phyloP scores from a whole-genome alignment of 306 rosid species.

The Acacia melanoxylon region DNA sequence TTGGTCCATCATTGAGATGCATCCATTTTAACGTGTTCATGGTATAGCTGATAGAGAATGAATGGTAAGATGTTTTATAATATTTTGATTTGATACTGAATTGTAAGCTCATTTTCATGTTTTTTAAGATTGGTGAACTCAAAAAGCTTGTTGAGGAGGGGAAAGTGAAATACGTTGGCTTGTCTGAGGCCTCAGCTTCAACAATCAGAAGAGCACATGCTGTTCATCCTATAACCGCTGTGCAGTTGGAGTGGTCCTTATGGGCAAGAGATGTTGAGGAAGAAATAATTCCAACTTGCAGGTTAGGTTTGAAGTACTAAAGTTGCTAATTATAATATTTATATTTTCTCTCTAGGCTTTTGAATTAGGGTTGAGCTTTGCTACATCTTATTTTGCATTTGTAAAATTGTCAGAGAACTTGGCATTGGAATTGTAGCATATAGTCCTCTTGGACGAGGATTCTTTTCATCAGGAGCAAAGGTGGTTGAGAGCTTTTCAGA shows the following conservation, averaged over 20 bases:
- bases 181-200: slow-evolving; percentile 66
- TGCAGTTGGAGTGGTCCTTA: slow-evolving; percentile 63
- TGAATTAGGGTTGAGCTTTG: no score
- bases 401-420: slow-evolving; percentile 40
- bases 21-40: background rate
- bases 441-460: slow-evolving; percentile 71
- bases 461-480: slow-evolving; percentile 52
- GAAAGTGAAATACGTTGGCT: slow-evolving; percentile 56
- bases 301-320: slow-evolving; percentile 15
- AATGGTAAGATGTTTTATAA: background rate
- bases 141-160: slow-evolving; percentile 66
- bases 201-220: slow-evolving; percentile 74
- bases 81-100: background rate
- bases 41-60: background rate
- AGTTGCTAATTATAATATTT: background rate
- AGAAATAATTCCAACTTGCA: slow-evolving; percentile 59
- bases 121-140: slow-evolving; percentile 53
- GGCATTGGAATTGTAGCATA: slow-evolving; percentile 71
- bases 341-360: background rate
- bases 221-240: slow-evolving; percentile 53
- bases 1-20: background rate
- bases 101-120: background rate
- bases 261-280: slow-evolving; percentile 67
- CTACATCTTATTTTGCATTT: background rate
- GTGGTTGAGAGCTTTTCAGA: slow-evolving; percentile 17